Evolutionary conservation across 768 basidiomycete genomes (phyloP).

Genomic region (Lactifluus piperatus): DNA sequence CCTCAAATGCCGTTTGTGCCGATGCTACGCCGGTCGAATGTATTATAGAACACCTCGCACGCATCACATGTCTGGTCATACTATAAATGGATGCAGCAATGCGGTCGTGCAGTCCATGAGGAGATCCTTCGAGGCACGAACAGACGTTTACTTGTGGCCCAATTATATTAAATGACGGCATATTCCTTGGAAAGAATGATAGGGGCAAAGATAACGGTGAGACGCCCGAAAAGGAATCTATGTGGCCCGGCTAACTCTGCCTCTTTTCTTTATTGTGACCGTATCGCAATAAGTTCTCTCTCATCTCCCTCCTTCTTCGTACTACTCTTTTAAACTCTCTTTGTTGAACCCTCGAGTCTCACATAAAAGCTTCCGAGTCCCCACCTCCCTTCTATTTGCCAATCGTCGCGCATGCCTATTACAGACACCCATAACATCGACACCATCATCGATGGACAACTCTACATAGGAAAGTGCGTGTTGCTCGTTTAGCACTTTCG

Average conservation of each 20-base stretch:
- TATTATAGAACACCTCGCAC: neutral
- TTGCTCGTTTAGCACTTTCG: neutral
- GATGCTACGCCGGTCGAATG: neutral
- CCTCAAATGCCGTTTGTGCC: neutral
- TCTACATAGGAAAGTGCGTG: slow-evolving; percentile 21
- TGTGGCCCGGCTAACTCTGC: too few species aligned
- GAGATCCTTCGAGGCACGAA: neutral
- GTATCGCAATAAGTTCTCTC: slow-evolving; percentile 5
- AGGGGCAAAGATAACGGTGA: slow-evolving; percentile 1
- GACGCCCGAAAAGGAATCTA: neutral
- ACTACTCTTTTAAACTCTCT: slow-evolving; percentile 1
- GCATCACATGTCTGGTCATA: neutral
- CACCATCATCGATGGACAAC: slow-evolving; percentile 14
- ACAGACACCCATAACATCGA: slow-evolving; percentile 14
- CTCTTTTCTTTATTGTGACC: too few species aligned
- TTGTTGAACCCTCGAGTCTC: neutral
- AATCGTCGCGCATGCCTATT: slow-evolving; percentile 6
- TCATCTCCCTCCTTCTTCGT: too few species aligned
- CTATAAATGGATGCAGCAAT: neutral
- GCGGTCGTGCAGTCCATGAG: neutral
- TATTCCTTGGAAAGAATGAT: neutral
- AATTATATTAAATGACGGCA: too few species aligned
- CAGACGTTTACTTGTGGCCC: too few species aligned
- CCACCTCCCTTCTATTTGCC: neutral
- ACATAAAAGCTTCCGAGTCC: neutral